Percentiles rank a stretch among this genome's conserved stretches.
Evolutionary conservation across 2,329 filamentous ascomycete species (phyloP).

Genomic region (Cadophora sp.): DNA sequence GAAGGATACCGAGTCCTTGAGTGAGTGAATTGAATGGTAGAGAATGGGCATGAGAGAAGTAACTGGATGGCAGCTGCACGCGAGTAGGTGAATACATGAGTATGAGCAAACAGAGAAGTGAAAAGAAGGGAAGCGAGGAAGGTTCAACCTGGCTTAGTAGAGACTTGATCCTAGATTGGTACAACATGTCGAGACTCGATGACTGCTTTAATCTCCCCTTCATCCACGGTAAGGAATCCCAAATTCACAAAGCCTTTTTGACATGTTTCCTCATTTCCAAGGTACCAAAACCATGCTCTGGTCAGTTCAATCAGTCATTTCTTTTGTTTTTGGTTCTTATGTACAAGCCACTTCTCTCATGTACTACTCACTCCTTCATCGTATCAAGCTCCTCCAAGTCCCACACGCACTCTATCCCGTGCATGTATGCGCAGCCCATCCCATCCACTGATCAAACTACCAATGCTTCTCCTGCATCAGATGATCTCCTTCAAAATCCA

Average conservation of each 20-base stretch:
- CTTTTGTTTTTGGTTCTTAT: not conserved
- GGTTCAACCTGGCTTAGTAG: too few relatives aligned
- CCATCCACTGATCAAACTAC: not conserved
- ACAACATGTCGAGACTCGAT: too few relatives aligned
- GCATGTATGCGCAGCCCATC: not conserved
- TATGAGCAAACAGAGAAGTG: too few relatives aligned
- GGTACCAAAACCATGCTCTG: not conserved
- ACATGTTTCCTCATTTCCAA: not conserved
- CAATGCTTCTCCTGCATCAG: not conserved
- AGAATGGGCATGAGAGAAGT: too few relatives aligned
- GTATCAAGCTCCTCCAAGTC: not conserved
- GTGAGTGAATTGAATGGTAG: too few relatives aligned
- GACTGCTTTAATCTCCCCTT: too few relatives aligned
- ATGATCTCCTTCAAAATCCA: conserved; percentile 5
- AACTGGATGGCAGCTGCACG: too few relatives aligned
- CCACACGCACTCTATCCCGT: not conserved
- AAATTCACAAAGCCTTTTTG: not conserved
- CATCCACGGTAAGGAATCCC: not conserved
- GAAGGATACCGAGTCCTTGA: too few relatives aligned
- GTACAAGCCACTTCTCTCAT: conserved; percentile 8
- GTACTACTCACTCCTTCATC: not conserved
- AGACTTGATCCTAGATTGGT: too few relatives aligned
- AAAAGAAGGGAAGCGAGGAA: too few relatives aligned
- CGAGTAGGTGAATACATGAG: too few relatives aligned
- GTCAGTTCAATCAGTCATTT: not conserved